Base-by-base conservation (phyloP, 2,329 filamentous ascomycete genomes). In the Aspergillus novofumigatus region DNA sequence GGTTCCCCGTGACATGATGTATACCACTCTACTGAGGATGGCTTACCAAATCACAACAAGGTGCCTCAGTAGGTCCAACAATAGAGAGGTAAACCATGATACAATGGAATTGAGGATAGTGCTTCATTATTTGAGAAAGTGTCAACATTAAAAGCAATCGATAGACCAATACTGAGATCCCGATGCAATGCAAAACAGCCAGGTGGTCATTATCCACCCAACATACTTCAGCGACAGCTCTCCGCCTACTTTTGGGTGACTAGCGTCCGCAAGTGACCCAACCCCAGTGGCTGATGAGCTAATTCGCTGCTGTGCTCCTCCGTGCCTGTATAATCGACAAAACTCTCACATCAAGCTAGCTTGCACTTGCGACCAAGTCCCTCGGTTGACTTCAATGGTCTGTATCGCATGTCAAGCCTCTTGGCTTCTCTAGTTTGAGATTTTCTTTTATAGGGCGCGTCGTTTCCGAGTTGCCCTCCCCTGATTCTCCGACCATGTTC, bases 401-500 rank as follows among this genome's bases (percentile, higher is more conserved):
- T 35, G 17, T 42, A 35, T 49, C 44, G 38, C 41, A 52, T 50
- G 3, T 51, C 52, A 54, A 56, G 59, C 56, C 21, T 41, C 23
- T 55, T 25, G 52, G 54, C 56, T 44, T 56, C 47, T 54, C 42
- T 51, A 55, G 52, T 54, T 38, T 49, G 51, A 41, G 51, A 55
- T 41, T 29, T 45, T 28, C 17, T 52, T 14, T 41, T 49, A 38
- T 50, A 55, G 51, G 42, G 52, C 52, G 56, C 60, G 60, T 53
- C 50, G 49, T 52, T 52, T 56, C 59, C 53, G 59, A 54, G 56
- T 62, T 32, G 56, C 58, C 55, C 51, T 47, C 57, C 53, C 58
- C 63, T 53, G 57, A 54, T 58, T 35, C 59, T 57, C 63, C 62
- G 69, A 71, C 55, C 60, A 73, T 74, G 71, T 67, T 62, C 68